Percentiles rank a stretch among this genome's conserved stretches.
Conservation (phyloP, 2,329 filamentous ascomycete genomes). For the Aspergillus fumigatiaffinis region DNA sequence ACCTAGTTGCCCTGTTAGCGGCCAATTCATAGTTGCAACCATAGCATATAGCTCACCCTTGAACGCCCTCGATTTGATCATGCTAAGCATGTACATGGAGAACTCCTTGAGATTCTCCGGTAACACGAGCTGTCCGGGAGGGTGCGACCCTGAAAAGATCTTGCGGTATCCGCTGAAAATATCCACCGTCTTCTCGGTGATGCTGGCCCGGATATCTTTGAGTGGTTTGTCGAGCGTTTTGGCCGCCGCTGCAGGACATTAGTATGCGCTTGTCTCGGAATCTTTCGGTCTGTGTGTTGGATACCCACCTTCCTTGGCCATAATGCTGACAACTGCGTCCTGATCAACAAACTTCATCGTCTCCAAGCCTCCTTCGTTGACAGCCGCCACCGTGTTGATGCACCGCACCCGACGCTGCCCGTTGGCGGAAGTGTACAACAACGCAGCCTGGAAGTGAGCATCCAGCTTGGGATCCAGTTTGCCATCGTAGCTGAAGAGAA, state of each 20-base stretch:
- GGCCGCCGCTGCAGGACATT: constrained; percentile 59
- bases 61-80: constrained; percentile 87
- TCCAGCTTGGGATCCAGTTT: constrained; percentile 97
- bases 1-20: constrained; percentile 41
- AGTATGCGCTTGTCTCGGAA: constrained; percentile 13
- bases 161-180: constrained; percentile 90
- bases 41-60: constrained; percentile 52
- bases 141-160: constrained; percentile 81
- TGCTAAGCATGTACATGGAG: constrained; percentile 87
- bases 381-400: constrained; percentile 87
- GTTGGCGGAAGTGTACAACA: constrained; percentile 87
- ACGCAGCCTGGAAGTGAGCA: constrained; percentile 92
- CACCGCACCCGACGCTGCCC: constrained; percentile 89
- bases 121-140: constrained; percentile 87
- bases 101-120: constrained; percentile 96
- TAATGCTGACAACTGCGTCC: constrained; percentile 80
- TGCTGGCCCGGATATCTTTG: constrained; percentile 76
- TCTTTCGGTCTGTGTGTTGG: background rate
- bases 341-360: constrained; percentile 92
- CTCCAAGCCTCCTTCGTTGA: constrained; percentile 79
- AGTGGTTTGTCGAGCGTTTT: constrained; percentile 72
- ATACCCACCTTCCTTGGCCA: constrained; percentile 72
- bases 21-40: constrained; percentile 1
- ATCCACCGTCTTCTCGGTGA: constrained; percentile 91
- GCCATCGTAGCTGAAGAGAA: constrained; percentile 91